phyloP scores from a whole-genome alignment of 495 filamentous ascomycete genomes.

The Cladorrhinum samala region DNA sequence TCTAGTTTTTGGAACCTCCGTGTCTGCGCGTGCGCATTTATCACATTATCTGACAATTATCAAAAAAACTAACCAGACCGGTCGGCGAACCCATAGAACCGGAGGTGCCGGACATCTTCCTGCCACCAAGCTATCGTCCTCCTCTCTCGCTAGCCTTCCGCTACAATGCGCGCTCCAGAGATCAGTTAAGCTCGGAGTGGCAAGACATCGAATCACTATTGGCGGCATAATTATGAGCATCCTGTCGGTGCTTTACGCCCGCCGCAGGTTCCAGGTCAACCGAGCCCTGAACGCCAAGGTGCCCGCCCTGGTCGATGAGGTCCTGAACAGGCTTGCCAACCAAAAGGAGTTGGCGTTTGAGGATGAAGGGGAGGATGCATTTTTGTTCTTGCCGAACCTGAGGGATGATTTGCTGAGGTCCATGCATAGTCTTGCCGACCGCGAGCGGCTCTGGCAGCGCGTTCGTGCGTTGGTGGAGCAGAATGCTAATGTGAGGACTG shows the following conservation, averaged over 20 bases:
- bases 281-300: constrained; percentile 62
- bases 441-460: constrained; percentile 73
- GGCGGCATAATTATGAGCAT: constrained; percentile 55
- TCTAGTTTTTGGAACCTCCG: neutral
- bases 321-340: constrained; percentile 71
- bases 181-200: constrained; percentile 85
- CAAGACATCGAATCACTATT: constrained; percentile 93
- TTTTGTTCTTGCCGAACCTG: constrained; percentile 79
- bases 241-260: constrained; percentile 48
- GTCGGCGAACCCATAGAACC: constrained; percentile 63
- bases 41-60: constrained; percentile 33
- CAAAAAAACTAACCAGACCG: constrained; percentile 84
- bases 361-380: constrained; percentile 61
- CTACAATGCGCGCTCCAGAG: constrained; percentile 81
- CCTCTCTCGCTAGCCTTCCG: constrained; percentile 83
- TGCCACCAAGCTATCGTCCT: constrained; percentile 54
- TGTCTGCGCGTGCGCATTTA: too few relatives aligned
- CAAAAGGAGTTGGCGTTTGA: constrained; percentile 74
- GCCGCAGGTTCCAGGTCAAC: constrained; percentile 48
- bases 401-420: constrained; percentile 84
- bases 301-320: constrained; percentile 72
- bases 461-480: constrained; percentile 80
- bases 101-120: constrained; percentile 52
- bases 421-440: constrained; percentile 65
- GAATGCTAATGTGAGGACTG: constrained; percentile 86